phyloP scores from a whole-genome alignment of 257 asterid genomes.

The Gardenia jasminoides region DNA sequence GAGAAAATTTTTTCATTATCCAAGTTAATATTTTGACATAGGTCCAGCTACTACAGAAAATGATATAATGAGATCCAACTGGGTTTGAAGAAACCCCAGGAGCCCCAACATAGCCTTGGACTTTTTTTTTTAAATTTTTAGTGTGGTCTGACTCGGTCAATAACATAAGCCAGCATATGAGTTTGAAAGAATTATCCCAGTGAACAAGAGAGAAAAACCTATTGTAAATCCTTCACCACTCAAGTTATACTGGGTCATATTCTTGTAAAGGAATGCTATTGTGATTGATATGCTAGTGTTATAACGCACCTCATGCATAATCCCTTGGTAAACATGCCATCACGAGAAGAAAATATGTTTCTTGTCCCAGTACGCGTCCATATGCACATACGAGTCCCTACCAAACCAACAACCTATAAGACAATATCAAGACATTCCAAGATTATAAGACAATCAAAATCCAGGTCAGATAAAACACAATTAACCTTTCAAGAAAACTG shows the following conservation, averaged over 20 bases:
- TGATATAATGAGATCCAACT: too few species aligned
- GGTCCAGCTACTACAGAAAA: not conserved
- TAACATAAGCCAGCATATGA: too few species aligned
- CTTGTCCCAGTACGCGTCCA: slow-evolving; percentile 81
- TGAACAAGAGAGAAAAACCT: too few species aligned
- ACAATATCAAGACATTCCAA: slow-evolving; percentile 22
- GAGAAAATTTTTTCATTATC: not conserved
- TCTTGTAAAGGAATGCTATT: not conserved
- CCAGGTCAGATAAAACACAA: not conserved
- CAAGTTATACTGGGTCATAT: not conserved
- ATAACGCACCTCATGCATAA: slow-evolving; percentile 83
- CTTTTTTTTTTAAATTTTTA: too few species aligned
- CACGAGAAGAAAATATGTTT: slow-evolving; percentile 77
- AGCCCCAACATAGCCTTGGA: too few species aligned
- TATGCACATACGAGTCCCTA: slow-evolving; percentile 84
- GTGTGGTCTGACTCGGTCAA: too few species aligned
- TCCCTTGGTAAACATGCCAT: slow-evolving; percentile 77
- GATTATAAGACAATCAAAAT: slow-evolving; percentile 16
- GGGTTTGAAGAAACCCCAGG: too few species aligned
- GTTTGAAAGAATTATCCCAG: too few species aligned
- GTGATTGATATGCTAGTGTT: slow-evolving; percentile 10
- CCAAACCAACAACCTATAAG: slow-evolving; percentile 84
- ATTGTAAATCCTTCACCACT: too few species aligned
- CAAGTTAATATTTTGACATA: not conserved
- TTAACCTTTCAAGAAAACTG: not conserved